phyloP scores from a whole-genome alignment of 2,329 filamentous ascomycete species.

The Claviceps capensis region DNA sequence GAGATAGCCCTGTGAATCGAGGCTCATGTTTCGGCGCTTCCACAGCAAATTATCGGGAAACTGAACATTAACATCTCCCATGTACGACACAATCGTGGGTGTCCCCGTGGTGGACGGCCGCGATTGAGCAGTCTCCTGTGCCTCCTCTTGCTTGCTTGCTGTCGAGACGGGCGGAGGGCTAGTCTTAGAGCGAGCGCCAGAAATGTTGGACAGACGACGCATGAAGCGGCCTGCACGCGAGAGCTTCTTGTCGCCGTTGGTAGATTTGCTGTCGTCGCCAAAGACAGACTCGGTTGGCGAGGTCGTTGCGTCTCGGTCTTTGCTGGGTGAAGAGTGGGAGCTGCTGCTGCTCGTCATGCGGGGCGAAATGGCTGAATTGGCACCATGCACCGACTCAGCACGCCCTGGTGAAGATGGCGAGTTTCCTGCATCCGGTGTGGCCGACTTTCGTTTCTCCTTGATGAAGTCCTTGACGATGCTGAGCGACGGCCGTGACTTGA shows the following conservation, averaged over 20 bases:
- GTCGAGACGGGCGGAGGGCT: conserved; percentile 31
- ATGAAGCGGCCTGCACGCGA: conserved; percentile 44
- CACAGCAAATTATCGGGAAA: conserved; percentile 92
- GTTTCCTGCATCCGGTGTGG: conserved; percentile 24
- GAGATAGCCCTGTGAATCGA: conserved; percentile 73
- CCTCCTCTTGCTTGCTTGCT: conserved; percentile 36
- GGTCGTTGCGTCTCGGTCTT: conserved; percentile 22
- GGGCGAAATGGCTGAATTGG: conserved; percentile 31
- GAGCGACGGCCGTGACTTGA: conserved; percentile 37
- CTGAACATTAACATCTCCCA: conserved; percentile 91
- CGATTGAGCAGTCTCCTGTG: conserved; percentile 8
- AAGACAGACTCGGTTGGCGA: conserved; percentile 34
- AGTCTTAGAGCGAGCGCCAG: conserved; percentile 32
- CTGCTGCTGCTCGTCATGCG: conserved; percentile 51
- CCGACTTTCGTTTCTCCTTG: conserved; percentile 41
- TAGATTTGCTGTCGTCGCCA: conserved; percentile 31
- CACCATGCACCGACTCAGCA: conserved; percentile 30
- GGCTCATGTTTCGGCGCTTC: conserved; percentile 81
- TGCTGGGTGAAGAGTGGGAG: conserved; percentile 37
- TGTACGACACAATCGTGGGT: conserved; percentile 43
- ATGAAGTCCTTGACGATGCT: conserved; percentile 47
- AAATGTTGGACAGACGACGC: conserved; percentile 42
- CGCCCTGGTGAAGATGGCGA: conserved; percentile 31
- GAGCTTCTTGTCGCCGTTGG: conserved; percentile 30
- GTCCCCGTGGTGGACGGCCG: conserved; percentile 18